Evolutionary conservation across 495 filamentous ascomycete species (phyloP).

Genomic region (Xylaria scruposa): DNA sequence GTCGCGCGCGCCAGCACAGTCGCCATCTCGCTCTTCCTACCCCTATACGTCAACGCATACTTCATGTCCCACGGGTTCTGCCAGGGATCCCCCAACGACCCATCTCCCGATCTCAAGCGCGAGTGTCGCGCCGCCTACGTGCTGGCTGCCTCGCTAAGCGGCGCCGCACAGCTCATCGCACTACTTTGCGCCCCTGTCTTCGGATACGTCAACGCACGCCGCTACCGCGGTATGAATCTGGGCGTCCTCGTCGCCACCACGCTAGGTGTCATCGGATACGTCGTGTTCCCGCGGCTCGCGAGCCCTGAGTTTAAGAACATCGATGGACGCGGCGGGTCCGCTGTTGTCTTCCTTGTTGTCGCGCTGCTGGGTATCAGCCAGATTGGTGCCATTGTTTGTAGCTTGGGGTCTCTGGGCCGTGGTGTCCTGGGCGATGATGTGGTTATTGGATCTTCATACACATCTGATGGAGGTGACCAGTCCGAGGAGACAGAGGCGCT

Average conservation of each 20-base stretch:
- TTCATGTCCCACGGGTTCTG: constrained; percentile 85
- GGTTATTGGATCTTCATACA: constrained; percentile 20
- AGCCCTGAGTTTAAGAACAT: constrained; percentile 72
- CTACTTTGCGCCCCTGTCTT: constrained; percentile 85
- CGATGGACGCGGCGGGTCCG: constrained; percentile 63
- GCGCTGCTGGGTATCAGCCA: constrained; percentile 85
- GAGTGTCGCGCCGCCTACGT: constrained; percentile 85
- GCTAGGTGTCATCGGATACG: constrained; percentile 77
- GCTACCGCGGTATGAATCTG: constrained; percentile 66
- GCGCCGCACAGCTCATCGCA: constrained; percentile 84
- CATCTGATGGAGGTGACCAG: constrained; percentile 17
- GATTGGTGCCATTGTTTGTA: constrained; percentile 95
- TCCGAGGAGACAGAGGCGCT: constrained; percentile 35
- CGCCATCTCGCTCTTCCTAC: constrained; percentile 91
- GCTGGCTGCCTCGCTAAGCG: constrained; percentile 82
- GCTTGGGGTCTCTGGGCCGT: constrained; percentile 79
- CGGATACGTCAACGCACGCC: constrained; percentile 74
- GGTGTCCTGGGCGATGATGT: constrained; percentile 71
- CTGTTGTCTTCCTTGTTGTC: constrained; percentile 75
- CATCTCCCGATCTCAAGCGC: constrained; percentile 72
- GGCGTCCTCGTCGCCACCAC: constrained; percentile 75
- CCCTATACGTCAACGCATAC: constrained; percentile 87
- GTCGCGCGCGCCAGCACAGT: constrained; percentile 96
- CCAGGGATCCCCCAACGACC: constrained; percentile 62
- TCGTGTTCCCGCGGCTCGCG: constrained; percentile 68